Conservation (phyloP, 83 land plant species). For the Picea abies region DNA sequence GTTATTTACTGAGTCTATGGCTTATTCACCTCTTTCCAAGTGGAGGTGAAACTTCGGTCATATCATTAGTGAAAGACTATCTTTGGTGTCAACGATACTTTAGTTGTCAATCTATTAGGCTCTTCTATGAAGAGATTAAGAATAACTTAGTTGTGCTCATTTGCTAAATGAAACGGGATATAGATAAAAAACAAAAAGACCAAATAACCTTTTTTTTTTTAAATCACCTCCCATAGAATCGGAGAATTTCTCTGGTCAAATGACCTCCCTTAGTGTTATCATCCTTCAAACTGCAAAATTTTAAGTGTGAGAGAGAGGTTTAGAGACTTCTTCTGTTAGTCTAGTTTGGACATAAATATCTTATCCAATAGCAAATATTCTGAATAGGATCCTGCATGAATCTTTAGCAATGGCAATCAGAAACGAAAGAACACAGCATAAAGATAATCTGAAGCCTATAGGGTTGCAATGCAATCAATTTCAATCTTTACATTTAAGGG, state of each 20-base stretch:
- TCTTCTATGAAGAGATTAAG: no score
- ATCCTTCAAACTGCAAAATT: neutral
- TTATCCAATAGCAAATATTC: neutral
- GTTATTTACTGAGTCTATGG: no score
- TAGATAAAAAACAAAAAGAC: no score
- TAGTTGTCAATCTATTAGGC: no score
- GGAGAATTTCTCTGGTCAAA: constrained; percentile 4
- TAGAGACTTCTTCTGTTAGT: neutral
- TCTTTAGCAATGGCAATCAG: neutral
- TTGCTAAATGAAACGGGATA: no score
- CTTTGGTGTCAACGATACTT: no score
- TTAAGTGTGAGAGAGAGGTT: neutral
- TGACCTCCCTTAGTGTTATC: neutral
- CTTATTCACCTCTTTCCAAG: no score
- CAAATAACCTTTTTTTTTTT: no score
- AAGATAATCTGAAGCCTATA: constrained; percentile 21
- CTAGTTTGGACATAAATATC: neutral
- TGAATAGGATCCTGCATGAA: neutral
- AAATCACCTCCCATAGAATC: neutral
- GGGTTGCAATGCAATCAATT: constrained; percentile 93
- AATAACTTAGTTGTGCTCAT: no score
- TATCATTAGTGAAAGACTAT: no score
- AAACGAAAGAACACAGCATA: neutral
- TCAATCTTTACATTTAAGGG: constrained; percentile 88
- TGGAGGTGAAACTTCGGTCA: no score